Base-by-base conservation (phyloP, 352 stramenopile genomes). In the Globisporangium mamillatum region DNA sequence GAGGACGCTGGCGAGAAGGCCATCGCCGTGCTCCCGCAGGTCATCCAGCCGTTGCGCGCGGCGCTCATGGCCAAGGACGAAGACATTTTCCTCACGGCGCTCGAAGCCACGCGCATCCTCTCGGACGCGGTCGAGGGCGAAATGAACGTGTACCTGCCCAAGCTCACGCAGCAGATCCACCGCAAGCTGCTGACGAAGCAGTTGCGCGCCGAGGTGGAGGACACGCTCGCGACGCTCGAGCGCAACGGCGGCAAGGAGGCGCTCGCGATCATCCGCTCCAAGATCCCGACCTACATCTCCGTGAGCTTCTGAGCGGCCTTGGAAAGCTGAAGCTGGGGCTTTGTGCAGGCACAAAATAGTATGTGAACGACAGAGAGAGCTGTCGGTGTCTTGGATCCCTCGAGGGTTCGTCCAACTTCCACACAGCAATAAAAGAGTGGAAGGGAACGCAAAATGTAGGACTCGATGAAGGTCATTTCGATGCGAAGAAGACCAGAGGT, bases 161-260 rank as follows among this genome's bases (percentile, higher is more conserved):
- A 92, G 64, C 71, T 93, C 44, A 88, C 82, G 22, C 86, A 92
- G 71, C 86, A 93, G 64, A 91, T 93, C 56, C 86, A 93, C 41
- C 81, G 86, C 52, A 90, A 90, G 62, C 69, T 90, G 16, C 71
- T 82, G 12, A 85, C 81, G 8, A 91, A 90, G 64, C 71, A 80
- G 38, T 66, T 92, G 25, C 78, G 81, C 0, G 66, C 68, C 1
- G 70, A 83, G 1, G 82, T 89, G 32, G 83, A 91, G 68, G 81
- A 91, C 25, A 92, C 83, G 6, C 78, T 93, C 9, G 72, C 70
- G 10, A 76, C 84, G 44, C 68, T 93, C 29, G 83, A 92, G 63
- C 84, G 82, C 69, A 91, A 93, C 60, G 83, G 83, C 25, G 86
- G 83, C 34, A 90, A 84, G 34, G 83, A 93, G 48, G 83, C 86